Base-by-base conservation (phyloP, 2,329 filamentous ascomycete species). In the Cordyceps fumosorosea region DNA sequence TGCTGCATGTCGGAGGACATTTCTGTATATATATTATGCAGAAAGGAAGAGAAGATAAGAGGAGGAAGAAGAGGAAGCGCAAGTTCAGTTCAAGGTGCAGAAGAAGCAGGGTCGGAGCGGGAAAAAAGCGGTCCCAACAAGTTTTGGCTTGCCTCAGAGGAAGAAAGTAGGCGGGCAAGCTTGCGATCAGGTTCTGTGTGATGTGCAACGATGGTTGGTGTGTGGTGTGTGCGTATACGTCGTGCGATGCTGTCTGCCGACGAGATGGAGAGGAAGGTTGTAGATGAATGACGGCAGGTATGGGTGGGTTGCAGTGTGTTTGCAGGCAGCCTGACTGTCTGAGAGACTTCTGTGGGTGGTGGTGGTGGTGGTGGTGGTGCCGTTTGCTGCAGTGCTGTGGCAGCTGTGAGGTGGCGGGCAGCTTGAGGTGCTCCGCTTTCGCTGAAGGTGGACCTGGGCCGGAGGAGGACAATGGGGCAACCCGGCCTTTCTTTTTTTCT, bases 1-100 rank as follows among this genome's bases (percentile, higher is more conserved):
- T 62, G 44, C 10, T 62, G 52, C 37, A 47, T 50, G 34, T 48
- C 32, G 52, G 44, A n/a, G 45, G 52, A 40, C 55, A 62, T 62
- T 48, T 60, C 20, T 47, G 50, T 37, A 45, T 60, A 48, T 53
- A 18, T 56, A 50, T 48, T 37, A 42, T 40, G 37, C 29, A 57
- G 47, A 58, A 45, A 29, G 24, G 22, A 53, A 58, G 40, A 53
- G 45, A 56, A 22, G 37, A 26, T 45, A 29, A 48, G n/a, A 56
- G 34, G 48, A 51, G 34, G 22, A 56, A 18, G 29, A 45, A 62
- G 44, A 50, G 47, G 51, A 37, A 45, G 26, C 26, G 16, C 18
- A 51, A 44, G 53, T 11, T 37, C 42, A 42, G 50, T 34, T 48
- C 26, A 42, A 34, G 45, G 56, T 51, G n/a, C 32, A 53, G 12